A percentile compares a stretch with the other conserved stretches of the same genome.
Evolutionary conservation across 2,329 filamentous ascomycete genomes (phyloP).

Genomic region (Talaromyces sp.): DNA sequence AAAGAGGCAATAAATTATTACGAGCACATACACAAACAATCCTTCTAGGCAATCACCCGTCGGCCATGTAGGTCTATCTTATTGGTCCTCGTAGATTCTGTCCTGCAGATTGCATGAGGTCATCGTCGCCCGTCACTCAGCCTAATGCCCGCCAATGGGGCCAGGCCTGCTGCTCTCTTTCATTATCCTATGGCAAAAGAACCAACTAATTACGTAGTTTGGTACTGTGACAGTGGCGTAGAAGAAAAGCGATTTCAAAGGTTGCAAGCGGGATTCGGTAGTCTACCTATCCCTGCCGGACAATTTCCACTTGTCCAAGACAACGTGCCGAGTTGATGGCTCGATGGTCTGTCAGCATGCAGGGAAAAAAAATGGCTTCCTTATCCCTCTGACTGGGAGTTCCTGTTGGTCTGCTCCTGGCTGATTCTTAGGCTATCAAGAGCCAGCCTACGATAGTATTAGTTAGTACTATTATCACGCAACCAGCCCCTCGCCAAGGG

Average conservation of each 20-base stretch:
- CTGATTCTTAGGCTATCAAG: not conserved
- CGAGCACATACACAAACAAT: not conserved
- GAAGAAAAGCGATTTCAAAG: not conserved
- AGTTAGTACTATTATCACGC: not conserved
- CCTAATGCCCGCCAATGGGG: not conserved
- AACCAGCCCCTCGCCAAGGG: slow-evolving; percentile 1
- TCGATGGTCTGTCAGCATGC: not conserved
- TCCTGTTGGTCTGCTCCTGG: not conserved
- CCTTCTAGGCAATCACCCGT: not conserved
- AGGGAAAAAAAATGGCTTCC: not conserved
- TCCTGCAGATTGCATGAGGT: not conserved
- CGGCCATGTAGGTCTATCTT: not conserved
- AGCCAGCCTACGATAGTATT: not conserved
- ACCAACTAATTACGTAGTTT: not conserved
- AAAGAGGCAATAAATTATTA: not conserved
- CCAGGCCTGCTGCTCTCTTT: not conserved
- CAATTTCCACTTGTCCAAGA: not conserved
- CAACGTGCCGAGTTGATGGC: not conserved
- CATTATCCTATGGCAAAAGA: not conserved
- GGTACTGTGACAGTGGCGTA: not conserved
- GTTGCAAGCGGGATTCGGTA: not conserved
- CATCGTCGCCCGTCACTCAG: not conserved
- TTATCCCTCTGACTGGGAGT: not conserved
- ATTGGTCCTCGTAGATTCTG: slow-evolving; percentile 1
- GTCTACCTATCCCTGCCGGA: not conserved